Evolutionary conservation across 345 rosid genomes (phyloP).

Genomic region (Lumnitzera littorea): DNA sequence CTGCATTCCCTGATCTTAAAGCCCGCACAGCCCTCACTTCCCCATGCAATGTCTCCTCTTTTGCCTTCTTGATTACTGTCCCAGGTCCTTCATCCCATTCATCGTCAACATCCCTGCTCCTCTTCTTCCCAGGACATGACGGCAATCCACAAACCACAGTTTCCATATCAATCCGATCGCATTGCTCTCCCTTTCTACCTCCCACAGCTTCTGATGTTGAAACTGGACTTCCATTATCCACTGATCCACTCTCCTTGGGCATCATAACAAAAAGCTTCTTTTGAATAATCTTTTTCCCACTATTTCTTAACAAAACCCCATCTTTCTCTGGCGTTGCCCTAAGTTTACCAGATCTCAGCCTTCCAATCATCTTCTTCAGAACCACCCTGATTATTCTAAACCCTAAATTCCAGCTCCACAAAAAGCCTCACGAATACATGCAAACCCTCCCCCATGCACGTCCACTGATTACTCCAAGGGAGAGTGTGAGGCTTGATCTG

Average conservation of each 20-base stretch:
- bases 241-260: not conserved
- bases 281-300: not conserved
- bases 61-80: constrained; percentile 16
- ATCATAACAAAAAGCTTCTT: constrained; percentile 1
- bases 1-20: constrained; percentile 29
- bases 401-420: constrained; percentile 5
- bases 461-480: too few species aligned
- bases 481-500: too few species aligned
- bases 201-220: not conserved
- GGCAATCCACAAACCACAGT: not conserved
- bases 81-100: constrained; percentile 15
- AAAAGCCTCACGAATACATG: too few species aligned
- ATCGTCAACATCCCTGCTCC: constrained; percentile 11
- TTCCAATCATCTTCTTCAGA: constrained; percentile 25
- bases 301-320: constrained; percentile 5
- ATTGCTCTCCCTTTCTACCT: constrained; percentile 9
- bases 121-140: constrained; percentile 12
- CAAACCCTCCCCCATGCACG: too few species aligned
- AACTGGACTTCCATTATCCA: not conserved
- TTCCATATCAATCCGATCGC: constrained; percentile 4
- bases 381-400: constrained; percentile 8
- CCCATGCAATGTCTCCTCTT: constrained; percentile 9
- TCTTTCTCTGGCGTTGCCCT: constrained; percentile 14
- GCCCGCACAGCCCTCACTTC: constrained; percentile 24
- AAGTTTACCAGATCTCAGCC: constrained; percentile 29